phyloP scores from a whole-genome alignment of 2,329 filamentous ascomycete species.

The Penicillium corylophilum region DNA sequence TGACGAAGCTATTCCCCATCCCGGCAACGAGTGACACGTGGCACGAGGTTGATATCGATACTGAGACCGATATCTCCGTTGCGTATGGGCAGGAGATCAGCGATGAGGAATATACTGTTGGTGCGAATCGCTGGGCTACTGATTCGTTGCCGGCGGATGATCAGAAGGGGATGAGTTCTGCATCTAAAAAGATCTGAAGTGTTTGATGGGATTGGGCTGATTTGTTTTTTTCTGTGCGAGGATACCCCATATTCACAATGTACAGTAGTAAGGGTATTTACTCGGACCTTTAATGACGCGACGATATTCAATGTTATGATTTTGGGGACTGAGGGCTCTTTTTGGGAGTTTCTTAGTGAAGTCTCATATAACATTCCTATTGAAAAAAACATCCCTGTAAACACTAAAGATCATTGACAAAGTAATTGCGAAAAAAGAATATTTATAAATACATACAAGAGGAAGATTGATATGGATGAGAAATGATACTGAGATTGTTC shows the following conservation, averaged over 20 bases:
- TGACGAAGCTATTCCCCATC: slow-evolving; percentile 70
- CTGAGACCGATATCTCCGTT: slow-evolving; percentile 26
- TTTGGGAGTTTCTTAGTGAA: neutral
- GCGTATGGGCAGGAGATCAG: slow-evolving; percentile 33
- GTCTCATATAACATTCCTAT: too few relatives aligned
- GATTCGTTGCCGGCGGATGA: slow-evolving; percentile 16
- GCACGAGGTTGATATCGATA: slow-evolving; percentile 65
- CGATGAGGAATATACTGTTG: slow-evolving; percentile 25
- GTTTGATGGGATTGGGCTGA: neutral
- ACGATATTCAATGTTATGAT: slow-evolving; percentile 12
- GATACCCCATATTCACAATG: slow-evolving; percentile 7
- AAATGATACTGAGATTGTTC: slow-evolving; percentile 7
- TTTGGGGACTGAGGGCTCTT: neutral
- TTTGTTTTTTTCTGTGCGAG: neutral
- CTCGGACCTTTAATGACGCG: slow-evolving; percentile 8
- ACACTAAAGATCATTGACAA: neutral
- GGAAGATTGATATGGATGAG: neutral
- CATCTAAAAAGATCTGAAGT: slow-evolving; percentile 13
- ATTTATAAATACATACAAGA: neutral
- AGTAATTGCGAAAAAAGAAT: neutral
- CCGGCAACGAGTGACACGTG: slow-evolving; percentile 72
- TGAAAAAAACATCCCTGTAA: too few relatives aligned
- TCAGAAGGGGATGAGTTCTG: slow-evolving; percentile 23
- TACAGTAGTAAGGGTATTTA: neutral
- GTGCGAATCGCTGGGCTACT: slow-evolving; percentile 9